Base-by-base conservation (phyloP, 192 early-diverging fungal genomes). In the Backusella mclennaniae region DNA sequence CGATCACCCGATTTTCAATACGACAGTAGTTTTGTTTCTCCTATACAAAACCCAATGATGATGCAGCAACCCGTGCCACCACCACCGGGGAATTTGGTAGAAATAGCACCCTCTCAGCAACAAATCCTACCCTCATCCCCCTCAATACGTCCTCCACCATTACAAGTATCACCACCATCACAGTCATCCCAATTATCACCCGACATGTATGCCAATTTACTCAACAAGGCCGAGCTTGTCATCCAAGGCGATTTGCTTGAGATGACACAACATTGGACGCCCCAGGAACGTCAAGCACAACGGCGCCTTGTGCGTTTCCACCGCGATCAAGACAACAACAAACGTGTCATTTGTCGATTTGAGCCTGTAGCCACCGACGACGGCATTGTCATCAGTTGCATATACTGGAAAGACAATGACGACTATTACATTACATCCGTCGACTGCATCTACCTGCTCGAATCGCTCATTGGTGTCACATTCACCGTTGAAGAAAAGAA, bases 401-500 rank as follows among this genome's bases (percentile, higher is more conserved):
- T 94, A 73, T 94, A 90, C 81, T 94, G 93, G 92, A 84, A 90
- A 52, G 89, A 89, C 73, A 85, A 85, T 66, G 84, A 89, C 33
- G 91, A 91, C 42, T 93, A 86, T 71, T 93, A 90, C 78, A 87
- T 93, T 36, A 94, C 93, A 12, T 92, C 90, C 2, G 92, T 93
- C 21, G 93, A 94, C 77, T 92, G 88, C 74, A 91, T 94, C 44
- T 88, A 89, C 77, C 73, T 93, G 70, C 79, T 94, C 17, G 93
- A 94, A 80, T 85, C 85, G 2, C 82, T 94, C 23, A 92, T 93
- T 72, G 91, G 86, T 3, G 89, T 91, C 19, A 84, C 90, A 7
- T 93, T 94, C 66, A 93, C 90, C 0, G 88, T 91, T 0, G 92
- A 94, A 69, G 92, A 94, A 77, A 95, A 95, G 82, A 95, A 95